These are phyloP conservation scores for Saturnispora mendoncae DNA, from an alignment of 805 yeast genomes.

Conservation along the genomic window DNA sequence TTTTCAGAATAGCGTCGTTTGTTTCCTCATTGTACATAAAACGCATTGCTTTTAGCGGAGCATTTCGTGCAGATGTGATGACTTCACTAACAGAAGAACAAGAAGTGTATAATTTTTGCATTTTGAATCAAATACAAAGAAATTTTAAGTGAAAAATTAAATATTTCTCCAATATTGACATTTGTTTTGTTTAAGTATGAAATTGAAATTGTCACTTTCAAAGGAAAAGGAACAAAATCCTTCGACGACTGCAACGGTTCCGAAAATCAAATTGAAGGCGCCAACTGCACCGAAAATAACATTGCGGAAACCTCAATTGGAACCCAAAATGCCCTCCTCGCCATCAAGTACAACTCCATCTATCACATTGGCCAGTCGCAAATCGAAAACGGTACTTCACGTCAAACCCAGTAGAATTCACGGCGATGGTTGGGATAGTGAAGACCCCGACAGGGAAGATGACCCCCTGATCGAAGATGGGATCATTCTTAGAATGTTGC, in stretches of 20 bases:
- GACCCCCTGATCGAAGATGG: slow-evolving; percentile 91
- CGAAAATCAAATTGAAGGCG: slow-evolving; percentile 14
- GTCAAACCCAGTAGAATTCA: slow-evolving; percentile 61
- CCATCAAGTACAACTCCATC: slow-evolving; percentile 14
- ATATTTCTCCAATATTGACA: background rate
- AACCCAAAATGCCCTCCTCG: background rate
- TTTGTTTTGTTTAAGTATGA: slow-evolving; percentile 1
- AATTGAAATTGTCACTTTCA: slow-evolving; percentile 5
- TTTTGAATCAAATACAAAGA: no score
- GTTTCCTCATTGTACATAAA: slow-evolving; percentile 14
- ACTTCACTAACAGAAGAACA: slow-evolving; percentile 8
- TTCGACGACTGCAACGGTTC: slow-evolving; percentile 3
- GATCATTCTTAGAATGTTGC: slow-evolving; percentile 63
- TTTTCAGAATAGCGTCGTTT: slow-evolving; percentile 35
- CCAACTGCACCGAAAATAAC: slow-evolving; percentile 33
- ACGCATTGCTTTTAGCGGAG: slow-evolving; percentile 10
- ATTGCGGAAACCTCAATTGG: slow-evolving; percentile 57
- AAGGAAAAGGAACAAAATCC: slow-evolving; percentile 1
- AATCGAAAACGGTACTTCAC: slow-evolving; percentile 36
- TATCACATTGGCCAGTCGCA: slow-evolving; percentile 21
- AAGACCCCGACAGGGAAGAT: slow-evolving; percentile 91
- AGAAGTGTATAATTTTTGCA: slow-evolving; percentile 13
- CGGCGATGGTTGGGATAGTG: slow-evolving; percentile 95
- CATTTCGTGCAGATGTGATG: background rate
- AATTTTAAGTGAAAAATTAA: background rate